These are phyloP conservation scores for Pichia cactophila DNA, from an alignment of 1,139 yeast genomes.

Conservation along the genomic window DNA sequence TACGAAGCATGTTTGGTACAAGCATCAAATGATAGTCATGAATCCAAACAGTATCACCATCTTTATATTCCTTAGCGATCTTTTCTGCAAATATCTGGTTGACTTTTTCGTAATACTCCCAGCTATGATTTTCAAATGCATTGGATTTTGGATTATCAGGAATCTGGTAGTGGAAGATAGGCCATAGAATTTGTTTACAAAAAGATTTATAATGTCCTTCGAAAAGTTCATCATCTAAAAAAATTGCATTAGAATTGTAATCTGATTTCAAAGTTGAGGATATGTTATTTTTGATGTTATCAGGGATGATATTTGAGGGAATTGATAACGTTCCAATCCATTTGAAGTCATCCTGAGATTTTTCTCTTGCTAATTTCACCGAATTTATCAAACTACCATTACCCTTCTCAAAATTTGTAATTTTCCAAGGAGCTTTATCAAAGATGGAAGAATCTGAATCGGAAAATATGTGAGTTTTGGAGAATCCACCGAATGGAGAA, in stretches of 20 bases:
- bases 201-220: slow-evolving; percentile 86
- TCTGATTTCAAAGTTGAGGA: slow-evolving; percentile 37
- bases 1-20: slow-evolving; percentile 79
- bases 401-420: slow-evolving; percentile 65
- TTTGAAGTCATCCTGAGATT: slow-evolving; percentile 38
- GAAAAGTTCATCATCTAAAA: slow-evolving; percentile 68
- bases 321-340: slow-evolving; percentile 92
- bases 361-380: slow-evolving; percentile 48
- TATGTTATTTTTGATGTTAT: slow-evolving; percentile 43
- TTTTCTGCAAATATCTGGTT: slow-evolving; percentile 78
- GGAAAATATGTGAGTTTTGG: slow-evolving; percentile 44
- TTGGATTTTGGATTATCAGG: slow-evolving; percentile 93
- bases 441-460: slow-evolving; percentile 47
- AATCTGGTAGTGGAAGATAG: slow-evolving; percentile 90
- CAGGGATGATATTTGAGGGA: slow-evolving; percentile 78
- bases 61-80: slow-evolving; percentile 55
- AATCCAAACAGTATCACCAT: slow-evolving; percentile 76
- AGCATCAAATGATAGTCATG: slow-evolving; percentile 89
- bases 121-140: slow-evolving; percentile 92
- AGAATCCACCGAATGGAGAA: slow-evolving; percentile 75
- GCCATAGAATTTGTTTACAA: slow-evolving; percentile 94
- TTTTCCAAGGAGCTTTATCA: slow-evolving; percentile 68
- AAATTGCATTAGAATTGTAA: slow-evolving; percentile 57
- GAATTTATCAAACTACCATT: slow-evolving; percentile 89
- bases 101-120: slow-evolving; percentile 73